Evolutionary conservation across 1,139 yeast species (phyloP).

Genomic region (Lodderomyces metapsilosis): DNA sequence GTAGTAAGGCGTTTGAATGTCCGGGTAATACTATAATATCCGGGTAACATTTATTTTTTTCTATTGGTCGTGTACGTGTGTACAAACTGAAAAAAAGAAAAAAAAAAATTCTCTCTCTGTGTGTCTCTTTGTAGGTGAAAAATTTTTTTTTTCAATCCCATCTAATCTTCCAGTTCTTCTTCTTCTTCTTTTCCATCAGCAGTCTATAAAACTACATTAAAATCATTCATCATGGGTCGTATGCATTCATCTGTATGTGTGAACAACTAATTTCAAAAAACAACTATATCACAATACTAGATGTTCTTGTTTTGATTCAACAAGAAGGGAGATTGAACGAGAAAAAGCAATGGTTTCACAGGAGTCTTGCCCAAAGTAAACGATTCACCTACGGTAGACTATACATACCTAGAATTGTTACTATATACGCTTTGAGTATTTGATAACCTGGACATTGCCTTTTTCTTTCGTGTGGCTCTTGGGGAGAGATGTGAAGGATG

Average conservation of each 20-base stretch:
- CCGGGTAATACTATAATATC: neutral
- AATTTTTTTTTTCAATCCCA: constrained; percentile 6
- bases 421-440: constrained; percentile 29
- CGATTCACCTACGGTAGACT: constrained; percentile 16
- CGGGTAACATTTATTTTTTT: constrained; percentile 3
- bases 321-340: neutral
- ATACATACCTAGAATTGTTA: constrained; percentile 16
- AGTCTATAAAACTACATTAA: constrained; percentile 15
- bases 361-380: constrained; percentile 38
- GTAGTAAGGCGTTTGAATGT: too few species aligned
- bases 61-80: constrained; percentile 12
- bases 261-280: neutral
- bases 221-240: constrained; percentile 71
- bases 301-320: too few species aligned
- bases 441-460: constrained; percentile 20
- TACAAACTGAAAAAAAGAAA: neutral
- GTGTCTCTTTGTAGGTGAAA: constrained; percentile 2
- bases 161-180: constrained; percentile 6
- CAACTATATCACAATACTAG: constrained; percentile 3
- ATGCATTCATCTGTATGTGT: constrained; percentile 76
- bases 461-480: neutral
- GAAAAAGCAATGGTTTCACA: constrained; percentile 1
- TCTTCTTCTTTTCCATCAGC: constrained; percentile 13
- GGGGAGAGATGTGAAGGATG: neutral
- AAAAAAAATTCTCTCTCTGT: constrained; percentile 4